phyloP scores from a whole-genome alignment of 2,329 filamentous ascomycete genomes.

The Diaporthe sp. region DNA sequence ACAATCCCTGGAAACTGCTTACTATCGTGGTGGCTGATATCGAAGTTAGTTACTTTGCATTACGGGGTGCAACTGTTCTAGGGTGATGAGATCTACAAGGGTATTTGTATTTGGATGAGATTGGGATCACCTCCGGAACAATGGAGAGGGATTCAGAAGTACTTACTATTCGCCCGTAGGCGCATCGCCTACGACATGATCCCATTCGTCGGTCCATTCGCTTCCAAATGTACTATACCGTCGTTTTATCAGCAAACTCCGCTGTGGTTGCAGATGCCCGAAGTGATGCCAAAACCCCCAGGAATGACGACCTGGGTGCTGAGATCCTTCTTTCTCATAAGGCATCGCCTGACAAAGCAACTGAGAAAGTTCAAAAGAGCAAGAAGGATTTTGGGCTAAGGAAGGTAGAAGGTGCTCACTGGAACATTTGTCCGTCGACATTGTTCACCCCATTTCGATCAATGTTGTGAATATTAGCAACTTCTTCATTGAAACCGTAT shows the following conservation, averaged over 20 bases:
- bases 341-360: not conserved
- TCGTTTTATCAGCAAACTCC: not conserved
- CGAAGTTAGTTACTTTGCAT: not conserved
- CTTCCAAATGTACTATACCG: slow-evolving; percentile 48
- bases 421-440: slow-evolving; percentile 50
- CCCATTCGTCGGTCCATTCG: slow-evolving; percentile 48
- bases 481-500: slow-evolving; percentile 57
- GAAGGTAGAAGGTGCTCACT: slow-evolving; percentile 19
- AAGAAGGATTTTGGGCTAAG: not conserved
- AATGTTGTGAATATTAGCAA: slow-evolving; percentile 53
- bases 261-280: not conserved
- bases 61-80: too few relatives aligned
- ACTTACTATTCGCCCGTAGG: slow-evolving; percentile 7
- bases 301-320: not conserved
- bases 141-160: too few relatives aligned
- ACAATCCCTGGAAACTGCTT: not conserved
- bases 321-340: not conserved
- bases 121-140: not conserved
- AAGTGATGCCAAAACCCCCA: not conserved
- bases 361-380: too few relatives aligned
- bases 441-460: slow-evolving; percentile 51
- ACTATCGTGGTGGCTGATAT: not conserved
- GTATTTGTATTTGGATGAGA: not conserved
- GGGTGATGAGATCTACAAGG: not conserved
- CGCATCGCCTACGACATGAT: not conserved